phyloP scores from a whole-genome alignment of 2,329 filamentous ascomycete genomes.

The Alternaria hordeiaustralica region DNA sequence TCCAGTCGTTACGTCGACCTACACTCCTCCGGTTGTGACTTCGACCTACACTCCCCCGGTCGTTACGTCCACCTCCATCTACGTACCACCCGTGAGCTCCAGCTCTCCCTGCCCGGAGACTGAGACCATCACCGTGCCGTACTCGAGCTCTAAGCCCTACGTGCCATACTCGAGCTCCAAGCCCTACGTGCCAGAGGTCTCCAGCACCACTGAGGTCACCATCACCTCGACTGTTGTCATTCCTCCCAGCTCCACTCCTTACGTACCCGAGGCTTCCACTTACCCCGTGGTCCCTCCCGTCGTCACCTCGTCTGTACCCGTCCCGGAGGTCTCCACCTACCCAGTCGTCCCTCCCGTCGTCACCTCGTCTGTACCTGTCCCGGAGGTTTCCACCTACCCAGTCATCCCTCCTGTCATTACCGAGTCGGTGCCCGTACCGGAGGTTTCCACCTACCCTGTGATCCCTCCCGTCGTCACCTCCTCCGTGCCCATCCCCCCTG shows the following conservation, averaged over 20 bases:
- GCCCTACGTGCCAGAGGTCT: background rate
- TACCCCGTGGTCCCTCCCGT: background rate
- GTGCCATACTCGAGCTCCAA: background rate
- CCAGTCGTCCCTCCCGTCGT: background rate
- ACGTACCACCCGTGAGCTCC: background rate
- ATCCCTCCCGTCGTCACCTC: background rate
- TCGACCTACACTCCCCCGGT: background rate
- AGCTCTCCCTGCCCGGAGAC: conserved; percentile 7
- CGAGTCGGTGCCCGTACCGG: background rate
- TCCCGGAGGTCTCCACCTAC: background rate
- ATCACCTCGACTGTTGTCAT: conserved; percentile 1
- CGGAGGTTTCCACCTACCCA: background rate
- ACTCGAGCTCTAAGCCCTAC: background rate
- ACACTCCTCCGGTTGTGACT: background rate
- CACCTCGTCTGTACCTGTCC: background rate
- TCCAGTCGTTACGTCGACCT: background rate
- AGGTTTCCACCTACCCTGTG: background rate
- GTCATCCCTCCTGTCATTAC: background rate
- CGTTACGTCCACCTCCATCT: background rate
- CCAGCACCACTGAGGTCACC: background rate
- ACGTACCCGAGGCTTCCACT: background rate
- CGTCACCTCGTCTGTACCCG: background rate
- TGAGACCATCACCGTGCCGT: background rate
- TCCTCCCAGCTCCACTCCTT: conserved; percentile 2
- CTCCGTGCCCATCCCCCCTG: background rate